A percentile compares a stretch with the other conserved stretches of the same genome.
Evolutionary conservation across 192 early-diverging fungal species (phyloP).

Genomic region (Podila minutissima): DNA sequence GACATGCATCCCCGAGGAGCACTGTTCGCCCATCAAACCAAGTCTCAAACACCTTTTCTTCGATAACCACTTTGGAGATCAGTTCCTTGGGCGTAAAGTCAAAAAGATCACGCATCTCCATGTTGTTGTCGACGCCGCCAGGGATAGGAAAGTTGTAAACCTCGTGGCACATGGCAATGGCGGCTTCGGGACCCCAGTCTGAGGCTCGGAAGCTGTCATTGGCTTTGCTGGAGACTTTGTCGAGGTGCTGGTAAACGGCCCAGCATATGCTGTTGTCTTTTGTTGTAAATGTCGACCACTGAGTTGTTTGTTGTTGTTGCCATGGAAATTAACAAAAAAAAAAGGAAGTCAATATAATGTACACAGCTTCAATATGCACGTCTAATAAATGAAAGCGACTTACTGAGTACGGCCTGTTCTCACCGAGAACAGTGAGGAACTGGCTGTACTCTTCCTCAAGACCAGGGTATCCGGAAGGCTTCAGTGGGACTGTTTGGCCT

Average conservation of each 20-base stretch:
- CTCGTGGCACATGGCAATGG: constrained; percentile 2
- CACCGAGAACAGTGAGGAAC: background rate
- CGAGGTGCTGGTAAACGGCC: background rate
- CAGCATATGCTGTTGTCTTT: constrained; percentile 6
- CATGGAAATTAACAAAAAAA: too few relatives aligned
- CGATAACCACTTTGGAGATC: too few relatives aligned
- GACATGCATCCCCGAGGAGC: too few relatives aligned
- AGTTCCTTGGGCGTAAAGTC: too few relatives aligned
- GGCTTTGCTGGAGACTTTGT: background rate
- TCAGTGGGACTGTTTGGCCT: background rate
- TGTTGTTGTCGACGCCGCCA: too few relatives aligned
- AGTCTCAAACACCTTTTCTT: too few relatives aligned
- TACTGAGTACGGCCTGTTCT: constrained; percentile 7
- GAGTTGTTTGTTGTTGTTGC: background rate
- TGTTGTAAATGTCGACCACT: constrained; percentile 14
- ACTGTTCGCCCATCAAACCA: too few relatives aligned
- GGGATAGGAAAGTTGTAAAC: constrained; percentile 7
- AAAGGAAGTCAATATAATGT: background rate
- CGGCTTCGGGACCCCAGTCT: constrained; percentile 7
- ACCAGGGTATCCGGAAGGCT: background rate
- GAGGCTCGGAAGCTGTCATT: constrained; percentile 8
- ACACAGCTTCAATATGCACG: background rate
- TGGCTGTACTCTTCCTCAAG: background rate
- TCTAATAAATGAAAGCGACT: background rate
- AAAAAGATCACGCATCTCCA: too few relatives aligned